Base-by-base conservation (phyloP, 192 early-diverging fungal species). In the Endogone sp. region DNA sequence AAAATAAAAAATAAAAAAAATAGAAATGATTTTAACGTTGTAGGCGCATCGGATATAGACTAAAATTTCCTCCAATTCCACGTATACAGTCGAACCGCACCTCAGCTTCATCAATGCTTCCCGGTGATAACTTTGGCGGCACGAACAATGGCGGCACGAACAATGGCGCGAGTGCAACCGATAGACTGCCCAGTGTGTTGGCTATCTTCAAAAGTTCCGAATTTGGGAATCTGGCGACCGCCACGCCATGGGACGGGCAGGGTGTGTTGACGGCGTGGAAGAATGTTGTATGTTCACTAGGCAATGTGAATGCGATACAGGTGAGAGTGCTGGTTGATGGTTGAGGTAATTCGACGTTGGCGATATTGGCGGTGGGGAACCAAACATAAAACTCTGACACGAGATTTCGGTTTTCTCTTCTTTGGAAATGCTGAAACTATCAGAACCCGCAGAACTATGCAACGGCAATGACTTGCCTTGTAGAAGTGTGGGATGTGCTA, bases 281-380 rank as follows among this genome's bases (percentile, higher is more conserved):
- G 60, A 93, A 93, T 63, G 78, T 94, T 65, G 65, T 95, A 16
- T 91, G 89, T 72, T 74, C 88, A 4, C 61, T 95, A 28, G 94
- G 94, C 0, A 87, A 93, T 65, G 56, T 91, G 3, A 93, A 93
- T 62, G 60, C 80, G 10, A 91, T 94, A 27, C 62, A 84, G 72
- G 87, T 89, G 75, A 28, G 30, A 11, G 37, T 49, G 37, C 9
- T 20, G 49, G 65, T 16, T 60, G 20, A 62, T 13, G 23, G 57
- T 2, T 4, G 24, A 37, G 10, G 0, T 60, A 60, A 22, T 37
- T 28, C 25, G 49, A 32, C 58, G 56, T 21, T n/a, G n/a, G n/a
- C 8, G 62, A 26, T 65, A 65, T n/a, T 65, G 25, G n/a, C n/a
- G n/a, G n/a, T n/a, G n/a, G n/a, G n/a, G n/a, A n/a, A n/a, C n/a